Percentiles rank a stretch among this genome's conserved stretches.
Conservation (phyloP, 1,284 basidiomycete genomes). For the Afroboletus lepidellus region DNA sequence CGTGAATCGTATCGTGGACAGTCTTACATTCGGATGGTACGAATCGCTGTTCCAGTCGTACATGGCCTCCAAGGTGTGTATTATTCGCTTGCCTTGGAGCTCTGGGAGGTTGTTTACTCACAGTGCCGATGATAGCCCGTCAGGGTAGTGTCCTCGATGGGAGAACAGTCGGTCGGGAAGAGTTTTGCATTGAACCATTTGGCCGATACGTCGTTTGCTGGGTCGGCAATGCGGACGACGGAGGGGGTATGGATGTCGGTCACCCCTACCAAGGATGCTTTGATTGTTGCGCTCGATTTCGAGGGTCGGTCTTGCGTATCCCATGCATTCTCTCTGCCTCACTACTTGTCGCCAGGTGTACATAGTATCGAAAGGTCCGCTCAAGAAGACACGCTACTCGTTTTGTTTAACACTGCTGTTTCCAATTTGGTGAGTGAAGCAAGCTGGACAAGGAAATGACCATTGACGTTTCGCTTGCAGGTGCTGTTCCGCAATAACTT, state of each 20-base stretch:
- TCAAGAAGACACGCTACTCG: constrained; percentile 62
- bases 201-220: constrained; percentile 62
- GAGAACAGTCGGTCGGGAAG: constrained; percentile 31
- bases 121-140: constrained; percentile 43
- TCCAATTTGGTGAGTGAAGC: constrained; percentile 44
- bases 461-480: background rate
- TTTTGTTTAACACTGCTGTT: constrained; percentile 63
- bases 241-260: constrained; percentile 57
- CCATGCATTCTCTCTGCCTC: background rate
- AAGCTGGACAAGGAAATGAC: background rate
- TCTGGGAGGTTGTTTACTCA: background rate
- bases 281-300: constrained; percentile 62
- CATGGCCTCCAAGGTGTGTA: constrained; percentile 51
- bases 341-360: constrained; percentile 41
- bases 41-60: constrained; percentile 63
- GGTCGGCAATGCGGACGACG: constrained; percentile 62
- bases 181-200: constrained; percentile 61
- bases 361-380: constrained; percentile 61
- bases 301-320: constrained; percentile 41
- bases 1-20: constrained; percentile 54
- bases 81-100: background rate
- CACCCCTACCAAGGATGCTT: constrained; percentile 51
- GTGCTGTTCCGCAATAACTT: constrained; percentile 32
- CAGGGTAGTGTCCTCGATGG: constrained; percentile 11
- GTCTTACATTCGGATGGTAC: constrained; percentile 62